Base-by-base conservation (phyloP, 345 rosid genomes). In the Eucalyptus victrix region DNA sequence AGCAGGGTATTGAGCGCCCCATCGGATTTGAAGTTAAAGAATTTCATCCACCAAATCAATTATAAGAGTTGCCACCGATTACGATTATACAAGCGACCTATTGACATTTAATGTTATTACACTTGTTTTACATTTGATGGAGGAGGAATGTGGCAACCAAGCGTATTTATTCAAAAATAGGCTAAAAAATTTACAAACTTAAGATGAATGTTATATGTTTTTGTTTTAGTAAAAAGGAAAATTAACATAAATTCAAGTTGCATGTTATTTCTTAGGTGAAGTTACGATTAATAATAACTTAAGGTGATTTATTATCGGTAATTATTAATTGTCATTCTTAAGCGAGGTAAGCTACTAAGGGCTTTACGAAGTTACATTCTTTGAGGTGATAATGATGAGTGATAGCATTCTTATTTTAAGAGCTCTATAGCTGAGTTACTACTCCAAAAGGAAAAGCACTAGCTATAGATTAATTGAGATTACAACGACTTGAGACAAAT, bases 81-180 rank as follows among this genome's bases (percentile, higher is more conserved):
- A 65, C 3, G 2, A 8, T 32, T 17, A 67, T 8, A 67, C 0
- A 16, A 0, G 6, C 1, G 0, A 67, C 1, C 18, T 67, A 32
- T 19, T 16, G 11, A 17, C 1, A 67, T 67, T 67, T 67, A 32
- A 67, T 2, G 40, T 67, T 37, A n/a, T 67, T 17, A 67, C 37
- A 34, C n/a, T n/a, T 0, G 4, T 65, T 14, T n/a, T 65, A 65
- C 76, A 16, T 0, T 65, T 65, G 76, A 65, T 9, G 0, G 2
- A 65, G 21, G 40, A 65, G 0, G 12, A 16, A 7, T 65, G 37
- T 0, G 2, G 76, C 37, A 16, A 17, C 21, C 76, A 15, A 4
- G 11, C 11, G 0, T 15, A 65, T 0, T n/a, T 65, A 65, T 65
- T 65, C 37, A n/a, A 65, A 58, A 16, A 4, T 65, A n/a, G 2